Percentiles rank a stretch among this genome's conserved stretches.
These are phyloP conservation scores for Polychaeton citri DNA, from an alignment of 2,329 filamentous ascomycete genomes.

Conservation along the genomic window DNA sequence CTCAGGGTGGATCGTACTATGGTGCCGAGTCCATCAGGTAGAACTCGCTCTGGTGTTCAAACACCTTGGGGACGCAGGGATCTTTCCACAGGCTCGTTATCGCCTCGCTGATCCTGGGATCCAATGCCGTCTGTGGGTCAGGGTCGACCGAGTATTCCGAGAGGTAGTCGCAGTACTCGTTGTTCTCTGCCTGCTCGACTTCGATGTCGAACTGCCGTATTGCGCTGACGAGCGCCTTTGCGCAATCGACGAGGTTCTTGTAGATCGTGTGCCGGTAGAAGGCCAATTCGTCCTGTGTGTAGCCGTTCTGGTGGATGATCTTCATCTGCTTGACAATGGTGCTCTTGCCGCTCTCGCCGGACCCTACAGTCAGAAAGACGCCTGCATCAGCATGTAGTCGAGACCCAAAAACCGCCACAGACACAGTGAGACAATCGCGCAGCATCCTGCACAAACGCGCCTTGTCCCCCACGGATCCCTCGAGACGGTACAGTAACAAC, in stretches of 20 bases:
- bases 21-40: constrained; percentile 98
- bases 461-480: no score
- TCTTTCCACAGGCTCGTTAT: constrained; percentile 85
- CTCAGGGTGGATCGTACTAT: constrained; percentile 53
- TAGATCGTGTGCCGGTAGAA: constrained; percentile 94
- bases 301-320: constrained; percentile 97
- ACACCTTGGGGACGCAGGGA: constrained; percentile 63
- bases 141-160: constrained; percentile 81
- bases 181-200: constrained; percentile 57
- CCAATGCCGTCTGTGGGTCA: constrained; percentile 74
- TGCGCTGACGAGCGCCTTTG: constrained; percentile 79
- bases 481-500: background rate
- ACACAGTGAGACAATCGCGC: background rate
- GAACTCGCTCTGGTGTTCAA: constrained; percentile 94
- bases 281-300: constrained; percentile 83
- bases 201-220: constrained; percentile 87
- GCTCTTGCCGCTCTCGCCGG: constrained; percentile 96
- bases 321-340: constrained; percentile 99
- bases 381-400: background rate
- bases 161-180: constrained; percentile 64
- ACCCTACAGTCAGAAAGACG: constrained; percentile 45
- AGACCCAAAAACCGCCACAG: background rate
- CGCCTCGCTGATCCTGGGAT: constrained; percentile 67
- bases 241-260: constrained; percentile 95
- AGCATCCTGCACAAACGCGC: no score